Conservation (phyloP, 306 rosid genomes). For the Fragaria iinumae region DNA sequence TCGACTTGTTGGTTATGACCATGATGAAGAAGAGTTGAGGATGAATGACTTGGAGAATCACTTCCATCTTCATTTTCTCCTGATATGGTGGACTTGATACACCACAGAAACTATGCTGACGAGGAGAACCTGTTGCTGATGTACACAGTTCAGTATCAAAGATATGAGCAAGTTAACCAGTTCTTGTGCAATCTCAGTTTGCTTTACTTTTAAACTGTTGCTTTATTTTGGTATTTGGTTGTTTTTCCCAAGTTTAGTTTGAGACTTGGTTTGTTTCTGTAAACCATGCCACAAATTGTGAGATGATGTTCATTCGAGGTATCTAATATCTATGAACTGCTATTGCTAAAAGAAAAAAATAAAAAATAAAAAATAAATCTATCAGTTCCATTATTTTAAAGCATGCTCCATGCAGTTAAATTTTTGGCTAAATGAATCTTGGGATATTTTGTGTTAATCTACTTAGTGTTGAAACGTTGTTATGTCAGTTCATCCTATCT, state of each 20-base stretch:
- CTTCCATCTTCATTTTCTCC: neutral
- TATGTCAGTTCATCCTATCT: neutral
- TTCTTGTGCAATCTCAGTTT: neutral
- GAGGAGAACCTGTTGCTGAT: neutral
- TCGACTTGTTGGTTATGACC: neutral
- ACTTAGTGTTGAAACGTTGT: neutral
- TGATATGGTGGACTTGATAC: neutral
- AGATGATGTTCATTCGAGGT: slow-evolving; percentile 1
- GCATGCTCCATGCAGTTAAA: neutral
- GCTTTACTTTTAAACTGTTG: neutral
- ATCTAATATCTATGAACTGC: neutral
- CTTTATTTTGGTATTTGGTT: neutral
- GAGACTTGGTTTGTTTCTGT: neutral
- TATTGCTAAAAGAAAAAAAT: neutral
- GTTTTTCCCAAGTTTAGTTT: neutral
- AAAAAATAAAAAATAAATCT: neutral
- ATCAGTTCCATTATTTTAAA: neutral
- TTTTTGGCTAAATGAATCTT: neutral
- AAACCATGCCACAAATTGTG: neutral
- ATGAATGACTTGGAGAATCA: neutral
- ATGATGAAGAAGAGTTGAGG: slow-evolving; percentile 5
- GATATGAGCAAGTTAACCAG: neutral
- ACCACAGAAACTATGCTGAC: neutral
- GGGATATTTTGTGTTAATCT: neutral
- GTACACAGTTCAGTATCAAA: neutral